Conservation (phyloP, 192 early-diverging fungal genomes). For the Diversispora eburnea region DNA sequence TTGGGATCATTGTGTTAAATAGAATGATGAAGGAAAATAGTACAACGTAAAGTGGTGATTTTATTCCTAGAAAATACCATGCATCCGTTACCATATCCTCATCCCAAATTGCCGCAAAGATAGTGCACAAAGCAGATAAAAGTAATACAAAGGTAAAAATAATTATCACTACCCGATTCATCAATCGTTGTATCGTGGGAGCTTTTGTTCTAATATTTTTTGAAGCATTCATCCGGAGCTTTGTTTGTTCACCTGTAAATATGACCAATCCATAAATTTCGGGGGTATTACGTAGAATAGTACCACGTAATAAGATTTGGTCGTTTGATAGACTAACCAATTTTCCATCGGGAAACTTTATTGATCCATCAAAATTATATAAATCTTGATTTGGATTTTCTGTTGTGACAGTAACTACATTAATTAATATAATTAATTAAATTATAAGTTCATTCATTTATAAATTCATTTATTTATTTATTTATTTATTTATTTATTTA, state of each 20-base stretch:
- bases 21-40: constrained; percentile 74
- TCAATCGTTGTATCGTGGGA: constrained; percentile 67
- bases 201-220: constrained; percentile 71
- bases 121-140: constrained; percentile 52
- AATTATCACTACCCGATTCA: constrained; percentile 76
- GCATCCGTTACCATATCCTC: constrained; percentile 26
- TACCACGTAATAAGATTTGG: constrained; percentile 82
- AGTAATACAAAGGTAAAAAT: constrained; percentile 59
- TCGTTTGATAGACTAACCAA: constrained; percentile 66
- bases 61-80: constrained; percentile 52
- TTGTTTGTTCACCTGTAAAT: constrained; percentile 66
- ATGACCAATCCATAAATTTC: constrained; percentile 76
- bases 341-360: constrained; percentile 51
- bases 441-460: too few relatives aligned
- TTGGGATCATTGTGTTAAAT: constrained; percentile 83
- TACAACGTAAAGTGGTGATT: constrained; percentile 34
- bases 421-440: not conserved
- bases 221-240: constrained; percentile 66
- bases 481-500: too few relatives aligned
- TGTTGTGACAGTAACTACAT: constrained; percentile 49
- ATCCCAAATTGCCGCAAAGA: constrained; percentile 51
- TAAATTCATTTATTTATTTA: too few relatives aligned
- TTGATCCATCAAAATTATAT: constrained; percentile 80
- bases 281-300: constrained; percentile 77
- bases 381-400: constrained; percentile 77